phyloP scores from a whole-genome alignment of 1,139 yeast genomes.

The Komagataea norvegica region DNA sequence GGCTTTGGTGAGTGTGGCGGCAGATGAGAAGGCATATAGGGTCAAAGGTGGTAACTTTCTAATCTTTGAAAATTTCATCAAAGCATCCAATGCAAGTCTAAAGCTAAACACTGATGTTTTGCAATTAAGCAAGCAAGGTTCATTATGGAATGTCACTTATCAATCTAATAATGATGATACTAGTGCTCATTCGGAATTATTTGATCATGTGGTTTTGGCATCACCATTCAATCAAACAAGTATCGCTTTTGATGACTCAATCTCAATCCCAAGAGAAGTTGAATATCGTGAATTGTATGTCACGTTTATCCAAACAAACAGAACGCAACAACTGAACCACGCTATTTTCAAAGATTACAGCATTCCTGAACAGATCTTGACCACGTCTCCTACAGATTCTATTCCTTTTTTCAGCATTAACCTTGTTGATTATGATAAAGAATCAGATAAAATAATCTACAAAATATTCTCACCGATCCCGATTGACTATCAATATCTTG shows the following conservation, averaged over 20 bases:
- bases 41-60: slow-evolving; percentile 40
- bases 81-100: slow-evolving; percentile 31
- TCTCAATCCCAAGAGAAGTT: slow-evolving; percentile 13
- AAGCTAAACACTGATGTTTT: slow-evolving; percentile 28
- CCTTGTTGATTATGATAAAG: slow-evolving; percentile 25
- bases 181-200: slow-evolving; percentile 21
- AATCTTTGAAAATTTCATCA: slow-evolving; percentile 36
- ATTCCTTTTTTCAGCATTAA: slow-evolving; percentile 32
- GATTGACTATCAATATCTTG: slow-evolving; percentile 24
- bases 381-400: slow-evolving; percentile 21
- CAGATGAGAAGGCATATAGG: slow-evolving; percentile 28
- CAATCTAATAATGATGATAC: background rate
- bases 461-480: slow-evolving; percentile 35
- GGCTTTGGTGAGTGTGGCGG: slow-evolving; percentile 35
- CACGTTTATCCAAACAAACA: slow-evolving; percentile 25
- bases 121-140: slow-evolving; percentile 12
- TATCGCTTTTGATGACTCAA: slow-evolving; percentile 20
- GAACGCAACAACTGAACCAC: slow-evolving; percentile 14
- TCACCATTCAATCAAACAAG: slow-evolving; percentile 34
- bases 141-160: slow-evolving; percentile 10
- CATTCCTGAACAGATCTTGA: slow-evolving; percentile 31
- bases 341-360: slow-evolving; percentile 13
- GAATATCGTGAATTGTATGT: slow-evolving; percentile 31
- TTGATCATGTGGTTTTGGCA: slow-evolving; percentile 40
- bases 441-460: slow-evolving; percentile 32